Evolutionary conservation across 2,329 filamentous ascomycete genomes (phyloP), one percentile per base, ranked within the genome.

Genomic region (Didymellaceae sp.): DNA sequence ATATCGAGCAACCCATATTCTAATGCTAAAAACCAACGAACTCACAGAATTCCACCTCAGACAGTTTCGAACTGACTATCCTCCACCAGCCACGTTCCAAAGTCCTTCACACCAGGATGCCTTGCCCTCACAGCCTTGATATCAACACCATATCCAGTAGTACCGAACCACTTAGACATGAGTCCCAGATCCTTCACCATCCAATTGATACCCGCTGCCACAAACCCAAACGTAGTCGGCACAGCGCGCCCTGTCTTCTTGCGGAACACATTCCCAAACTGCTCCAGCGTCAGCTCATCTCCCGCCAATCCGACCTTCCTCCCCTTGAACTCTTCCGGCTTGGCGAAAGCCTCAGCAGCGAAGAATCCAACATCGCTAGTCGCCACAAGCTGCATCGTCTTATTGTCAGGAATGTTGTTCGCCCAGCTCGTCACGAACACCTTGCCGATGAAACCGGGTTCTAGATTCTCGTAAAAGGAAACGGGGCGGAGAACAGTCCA

Each of bases 401-500:
- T 20, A 1, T 57, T 37, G 1, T 67, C 65, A 24, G 69, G 70
- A 0, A 69, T 67, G 31, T 66, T 68, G 21, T 76, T 44, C 0
- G 58, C 54, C 32, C 65, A 67, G 30, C 69, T 68, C 55, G 73
- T 78, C 13, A 67, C 61, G 49, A 81, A 80, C 1, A 75, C 66
- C 39, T 76, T 77, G 8, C 78, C 78, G 3, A 76, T 44, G 57
- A 81, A 78, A 18, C 72, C 70, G 0, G 74, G 67, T 1, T 62
- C 66, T 3, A 81, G 54, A 67, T 86, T 84, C 14, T 87, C 84
- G 67, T 83, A 80, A 68, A 87, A 87, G 1, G 79, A 81, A 0
- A 80, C 78, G 0, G 85, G 85, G 2, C 84, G 80, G 0, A 87
- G 72, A 20, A 87, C 78, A 0, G 81, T 85, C 77, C 80, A 87